Evolutionary conservation across 2,329 filamentous ascomycete genomes (phyloP).

Genomic region (Fragosphaeria purpurea): DNA sequence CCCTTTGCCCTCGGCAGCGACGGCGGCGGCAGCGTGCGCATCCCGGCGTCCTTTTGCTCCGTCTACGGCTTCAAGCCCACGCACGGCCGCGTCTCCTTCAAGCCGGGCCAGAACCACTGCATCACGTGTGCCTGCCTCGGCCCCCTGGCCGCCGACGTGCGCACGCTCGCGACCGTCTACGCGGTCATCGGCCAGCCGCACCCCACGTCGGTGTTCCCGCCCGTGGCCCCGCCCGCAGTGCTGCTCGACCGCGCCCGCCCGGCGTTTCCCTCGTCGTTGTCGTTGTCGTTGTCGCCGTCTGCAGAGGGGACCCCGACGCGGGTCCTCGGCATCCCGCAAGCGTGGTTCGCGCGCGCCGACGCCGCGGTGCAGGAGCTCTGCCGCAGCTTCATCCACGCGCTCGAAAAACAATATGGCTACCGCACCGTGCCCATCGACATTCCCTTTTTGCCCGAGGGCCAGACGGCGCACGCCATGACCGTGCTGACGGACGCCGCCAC

Average conservation of each 20-base stretch:
- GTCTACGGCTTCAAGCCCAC: conserved; percentile 65
- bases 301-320: conserved; percentile 21
- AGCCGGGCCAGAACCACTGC: conserved; percentile 48
- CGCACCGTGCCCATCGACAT: conserved; percentile 44
- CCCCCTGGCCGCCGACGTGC: conserved; percentile 56
- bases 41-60: conserved; percentile 63
- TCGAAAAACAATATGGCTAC: conserved; percentile 44
- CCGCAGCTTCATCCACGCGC: conserved; percentile 36
- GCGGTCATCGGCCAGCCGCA: conserved; percentile 56
- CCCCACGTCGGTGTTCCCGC: conserved; percentile 45
- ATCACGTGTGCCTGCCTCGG: conserved; percentile 56
- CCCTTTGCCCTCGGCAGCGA: conserved; percentile 64
- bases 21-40: conserved; percentile 64
- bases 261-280: not conserved
- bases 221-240: conserved; percentile 17
- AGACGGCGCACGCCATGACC: conserved; percentile 63
- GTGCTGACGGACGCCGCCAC: conserved; percentile 54
- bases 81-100: conserved; percentile 54
- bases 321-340: conserved; percentile 52
- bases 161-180: conserved; percentile 56
- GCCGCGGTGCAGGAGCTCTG: conserved; percentile 33
- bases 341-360: conserved; percentile 47
- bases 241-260: conserved; percentile 12
- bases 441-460: conserved; percentile 51
- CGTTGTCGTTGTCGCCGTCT: not conserved